Evolutionary conservation across 345 rosid species (phyloP).

Genomic region (Theobroma cacao): DNA sequence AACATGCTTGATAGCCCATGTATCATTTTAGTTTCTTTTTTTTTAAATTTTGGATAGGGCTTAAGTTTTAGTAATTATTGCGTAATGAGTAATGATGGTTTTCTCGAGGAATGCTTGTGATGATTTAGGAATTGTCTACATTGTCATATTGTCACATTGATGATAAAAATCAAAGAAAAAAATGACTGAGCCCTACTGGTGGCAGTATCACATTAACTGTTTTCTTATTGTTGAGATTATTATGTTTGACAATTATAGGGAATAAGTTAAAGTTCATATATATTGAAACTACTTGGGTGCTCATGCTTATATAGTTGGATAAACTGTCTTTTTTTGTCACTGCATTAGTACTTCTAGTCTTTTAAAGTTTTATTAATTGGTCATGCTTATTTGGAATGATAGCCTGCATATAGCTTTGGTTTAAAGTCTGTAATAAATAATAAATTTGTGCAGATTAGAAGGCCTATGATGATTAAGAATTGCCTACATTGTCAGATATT

Average conservation of each 20-base stretch:
- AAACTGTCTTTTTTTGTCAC: background rate
- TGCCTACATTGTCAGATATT: constrained; percentile 13
- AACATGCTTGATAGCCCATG: background rate
- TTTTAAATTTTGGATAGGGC: background rate
- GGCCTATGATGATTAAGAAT: constrained; percentile 5
- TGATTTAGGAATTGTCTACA: constrained; percentile 1
- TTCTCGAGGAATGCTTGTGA: background rate
- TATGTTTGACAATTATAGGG: too few species aligned
- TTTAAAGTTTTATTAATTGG: too few species aligned
- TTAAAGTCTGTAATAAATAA: background rate
- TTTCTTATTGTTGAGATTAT: too few species aligned
- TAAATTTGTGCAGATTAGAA: background rate
- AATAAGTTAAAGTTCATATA: background rate
- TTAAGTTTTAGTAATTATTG: background rate
- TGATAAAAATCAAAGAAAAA: background rate
- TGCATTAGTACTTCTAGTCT: too few species aligned
- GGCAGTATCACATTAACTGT: too few species aligned
- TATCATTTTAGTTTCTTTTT: background rate
- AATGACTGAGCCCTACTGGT: background rate
- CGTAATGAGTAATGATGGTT: background rate
- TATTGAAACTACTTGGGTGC: background rate
- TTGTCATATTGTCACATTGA: background rate
- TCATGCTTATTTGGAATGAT: background rate
- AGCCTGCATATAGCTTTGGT: background rate
- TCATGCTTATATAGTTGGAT: background rate